Evolutionary conservation across 1,284 basidiomycete species (phyloP).

Genomic region (Ganoderma resinaceum): DNA sequence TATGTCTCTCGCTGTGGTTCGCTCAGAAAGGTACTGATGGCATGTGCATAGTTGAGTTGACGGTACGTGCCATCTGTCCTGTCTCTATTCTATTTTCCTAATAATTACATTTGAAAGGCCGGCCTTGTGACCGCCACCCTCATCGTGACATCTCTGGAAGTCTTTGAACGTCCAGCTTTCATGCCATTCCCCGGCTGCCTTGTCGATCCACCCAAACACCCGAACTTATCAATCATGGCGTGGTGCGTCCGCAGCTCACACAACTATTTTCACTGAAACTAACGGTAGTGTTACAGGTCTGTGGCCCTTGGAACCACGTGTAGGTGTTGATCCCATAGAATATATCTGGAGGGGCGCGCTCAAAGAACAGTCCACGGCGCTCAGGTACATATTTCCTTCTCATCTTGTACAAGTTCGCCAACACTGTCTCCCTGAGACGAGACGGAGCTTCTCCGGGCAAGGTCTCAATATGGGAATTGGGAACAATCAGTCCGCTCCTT

Average conservation of each 20-base stretch:
- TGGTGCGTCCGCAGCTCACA: slow-evolving; percentile 10
- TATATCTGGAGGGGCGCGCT: not conserved
- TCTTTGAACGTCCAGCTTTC: slow-evolving; percentile 1
- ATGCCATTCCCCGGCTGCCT: slow-evolving; percentile 20
- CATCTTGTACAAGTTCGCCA: slow-evolving; percentile 23
- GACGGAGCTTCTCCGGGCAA: not conserved
- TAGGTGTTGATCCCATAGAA: not conserved
- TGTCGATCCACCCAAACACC: not conserved
- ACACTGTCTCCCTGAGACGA: slow-evolving; percentile 15
- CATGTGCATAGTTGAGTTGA: not conserved
- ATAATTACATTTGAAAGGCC: not conserved
- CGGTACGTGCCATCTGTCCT: not conserved
- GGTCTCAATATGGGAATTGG: slow-evolving; percentile 18
- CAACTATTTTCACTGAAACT: not conserved
- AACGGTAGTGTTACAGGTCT: slow-evolving; percentile 3
- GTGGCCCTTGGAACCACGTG: slow-evolving; percentile 17
- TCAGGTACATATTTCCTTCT: slow-evolving; percentile 24
- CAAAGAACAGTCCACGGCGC: not conserved
- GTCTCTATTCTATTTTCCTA: not conserved
- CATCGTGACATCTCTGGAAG: slow-evolving; percentile 4
- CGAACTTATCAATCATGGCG: slow-evolving; percentile 1
- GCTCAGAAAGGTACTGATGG: not conserved
- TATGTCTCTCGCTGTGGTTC: not conserved
- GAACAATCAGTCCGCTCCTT: slow-evolving; percentile 21
- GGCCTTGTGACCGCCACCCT: slow-evolving; percentile 10